Percentiles rank a stretch among this genome's conserved stretches.
These are phyloP conservation scores for Chenopodium quinoa DNA, from an alignment of 148 eudicot genomes.

Conservation along the genomic window DNA sequence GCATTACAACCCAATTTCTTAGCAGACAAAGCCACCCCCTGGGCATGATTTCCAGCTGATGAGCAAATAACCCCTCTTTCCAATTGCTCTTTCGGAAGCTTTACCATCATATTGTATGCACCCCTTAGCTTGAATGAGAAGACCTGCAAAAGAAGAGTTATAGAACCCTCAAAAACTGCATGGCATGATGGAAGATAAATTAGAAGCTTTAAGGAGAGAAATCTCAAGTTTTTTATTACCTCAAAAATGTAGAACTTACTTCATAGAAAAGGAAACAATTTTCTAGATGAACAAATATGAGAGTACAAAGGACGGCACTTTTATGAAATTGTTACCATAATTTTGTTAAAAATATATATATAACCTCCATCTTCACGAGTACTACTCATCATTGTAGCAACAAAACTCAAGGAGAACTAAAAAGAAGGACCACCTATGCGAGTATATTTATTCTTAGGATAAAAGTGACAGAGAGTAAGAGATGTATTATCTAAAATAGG, in stretches of 20 bases:
- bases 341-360: not conserved
- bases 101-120: conserved; percentile 97
- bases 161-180: not conserved
- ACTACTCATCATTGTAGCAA: too few species aligned
- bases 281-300: not conserved
- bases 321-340: not conserved
- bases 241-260: too few species aligned
- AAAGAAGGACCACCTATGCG: too few species aligned
- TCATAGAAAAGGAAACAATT: not conserved
- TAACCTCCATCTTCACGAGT: too few species aligned
- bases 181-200: not conserved
- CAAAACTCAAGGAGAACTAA: too few species aligned
- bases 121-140: conserved; percentile 95
- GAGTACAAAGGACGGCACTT: not conserved
- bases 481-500: too few species aligned
- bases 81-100: conserved; percentile 70
- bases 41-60: conserved; percentile 99
- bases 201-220: not conserved
- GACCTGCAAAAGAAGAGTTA: conserved; percentile 45
- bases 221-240: not conserved
- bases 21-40: conserved; percentile 93
- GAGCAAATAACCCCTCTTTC: conserved; percentile 90
- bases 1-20: conserved; percentile 75
- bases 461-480: too few species aligned
- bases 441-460: too few species aligned